These are phyloP conservation scores for Termitomyces eurrhizus DNA, from an alignment of 768 basidiomycete species.

Conservation along the genomic window DNA sequence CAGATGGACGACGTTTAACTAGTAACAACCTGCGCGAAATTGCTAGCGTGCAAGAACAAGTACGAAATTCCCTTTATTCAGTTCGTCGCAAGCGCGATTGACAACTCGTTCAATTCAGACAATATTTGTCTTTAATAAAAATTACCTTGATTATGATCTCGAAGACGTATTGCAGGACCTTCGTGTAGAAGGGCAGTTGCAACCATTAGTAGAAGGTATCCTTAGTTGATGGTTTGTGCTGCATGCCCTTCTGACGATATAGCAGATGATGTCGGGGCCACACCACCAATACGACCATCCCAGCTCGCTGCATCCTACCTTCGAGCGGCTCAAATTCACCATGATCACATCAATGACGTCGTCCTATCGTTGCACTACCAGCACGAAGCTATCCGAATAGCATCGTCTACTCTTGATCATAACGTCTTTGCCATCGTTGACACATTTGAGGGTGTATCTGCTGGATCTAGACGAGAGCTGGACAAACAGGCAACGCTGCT, in stretches of 20 bases:
- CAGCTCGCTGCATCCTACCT: constrained; percentile 66
- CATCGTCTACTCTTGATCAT: constrained; percentile 67
- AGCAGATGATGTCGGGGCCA: constrained; percentile 57
- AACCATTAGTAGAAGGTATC: constrained; percentile 72
- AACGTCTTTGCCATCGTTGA: constrained; percentile 69
- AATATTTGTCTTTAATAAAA: constrained; percentile 83
- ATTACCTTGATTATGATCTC: constrained; percentile 67
- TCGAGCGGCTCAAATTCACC: constrained; percentile 58
- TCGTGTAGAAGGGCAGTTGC: constrained; percentile 54
- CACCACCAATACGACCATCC: constrained; percentile 69
- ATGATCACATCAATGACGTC: constrained; percentile 53
- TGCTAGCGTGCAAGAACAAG: constrained; percentile 73
- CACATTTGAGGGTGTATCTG: constrained; percentile 60
- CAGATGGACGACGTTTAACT: constrained; percentile 72
- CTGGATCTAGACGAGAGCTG: constrained; percentile 57
- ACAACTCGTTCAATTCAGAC: constrained; percentile 33
- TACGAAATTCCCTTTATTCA: constrained; percentile 18
- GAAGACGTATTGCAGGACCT: constrained; percentile 64
- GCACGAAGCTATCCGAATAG: constrained; percentile 67
- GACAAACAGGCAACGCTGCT: constrained; percentile 63
- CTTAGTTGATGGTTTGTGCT: neutral
- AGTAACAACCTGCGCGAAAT: constrained; percentile 73
- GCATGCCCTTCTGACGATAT: neutral
- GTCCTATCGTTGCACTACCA: constrained; percentile 58
- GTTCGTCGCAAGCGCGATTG: neutral